phyloP scores from a whole-genome alignment of 78 protist species.

The Speleostelium caveatum region DNA sequence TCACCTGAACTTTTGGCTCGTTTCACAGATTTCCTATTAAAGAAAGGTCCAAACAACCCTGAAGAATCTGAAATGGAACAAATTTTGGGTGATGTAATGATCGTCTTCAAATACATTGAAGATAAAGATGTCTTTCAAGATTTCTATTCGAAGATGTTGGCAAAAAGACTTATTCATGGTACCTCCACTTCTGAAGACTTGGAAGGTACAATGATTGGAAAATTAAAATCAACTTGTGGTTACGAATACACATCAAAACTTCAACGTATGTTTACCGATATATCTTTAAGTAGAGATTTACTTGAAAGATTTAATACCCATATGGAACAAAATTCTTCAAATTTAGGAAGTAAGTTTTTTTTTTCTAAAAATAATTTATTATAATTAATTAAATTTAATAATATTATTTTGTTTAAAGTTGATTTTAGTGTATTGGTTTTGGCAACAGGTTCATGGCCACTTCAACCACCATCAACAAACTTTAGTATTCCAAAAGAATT shows the following conservation, averaged over 20 bases:
- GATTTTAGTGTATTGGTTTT: conserved; percentile 87
- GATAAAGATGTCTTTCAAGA: conserved; percentile 94
- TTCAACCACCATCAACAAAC: conserved; percentile 78
- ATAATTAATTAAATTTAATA: too few species aligned
- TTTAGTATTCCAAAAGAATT: conserved; percentile 79
- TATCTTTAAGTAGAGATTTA: conserved; percentile 73
- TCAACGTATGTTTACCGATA: conserved; percentile 94
- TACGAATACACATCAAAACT: conserved; percentile 92
- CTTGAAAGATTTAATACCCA: conserved; percentile 64
- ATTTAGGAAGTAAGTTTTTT: too few species aligned
- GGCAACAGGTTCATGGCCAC: conserved; percentile 91
- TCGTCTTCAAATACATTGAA: conserved; percentile 90
- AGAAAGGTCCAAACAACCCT: conserved; percentile 75
- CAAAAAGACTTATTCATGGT: conserved; percentile 89
- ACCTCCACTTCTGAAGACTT: conserved; percentile 84
- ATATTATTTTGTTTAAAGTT: conserved; percentile 21
- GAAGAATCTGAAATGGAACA: conserved; percentile 83
- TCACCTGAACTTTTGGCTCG: conserved; percentile 86
- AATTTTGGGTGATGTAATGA: conserved; percentile 81
- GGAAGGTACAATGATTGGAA: conserved; percentile 87
- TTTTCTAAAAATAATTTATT: too few species aligned
- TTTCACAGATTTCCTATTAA: conserved; percentile 84
- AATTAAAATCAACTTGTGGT: conserved; percentile 88
- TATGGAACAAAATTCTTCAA: conserved; percentile 55
- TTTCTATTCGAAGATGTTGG: conserved; percentile 89